A percentile compares a stretch with the other conserved stretches of the same genome.
phyloP scores from a whole-genome alignment of 2,329 filamentous ascomycete genomes.

The Verticillium alfalfae region DNA sequence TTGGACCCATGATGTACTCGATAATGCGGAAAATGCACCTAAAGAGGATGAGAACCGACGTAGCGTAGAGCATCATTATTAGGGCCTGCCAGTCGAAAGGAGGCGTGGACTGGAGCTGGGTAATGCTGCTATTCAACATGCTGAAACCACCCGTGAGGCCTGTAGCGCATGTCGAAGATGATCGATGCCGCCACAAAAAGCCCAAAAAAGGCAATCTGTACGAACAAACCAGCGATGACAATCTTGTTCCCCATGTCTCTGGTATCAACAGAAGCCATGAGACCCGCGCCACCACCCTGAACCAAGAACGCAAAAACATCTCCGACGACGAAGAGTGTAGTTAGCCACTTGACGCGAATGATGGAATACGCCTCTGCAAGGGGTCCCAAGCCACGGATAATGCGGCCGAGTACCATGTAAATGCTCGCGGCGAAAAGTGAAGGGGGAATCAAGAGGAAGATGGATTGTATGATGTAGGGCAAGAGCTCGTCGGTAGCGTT shows the following conservation, averaged over 20 bases:
- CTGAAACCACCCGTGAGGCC: conserved; percentile 8
- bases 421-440: conserved; percentile 11
- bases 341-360: conserved; percentile 24
- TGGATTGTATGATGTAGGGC: not conserved
- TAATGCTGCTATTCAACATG: conserved; percentile 13
- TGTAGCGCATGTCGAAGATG: conserved; percentile 34
- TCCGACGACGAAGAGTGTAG: conserved; percentile 39
- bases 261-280: no score
- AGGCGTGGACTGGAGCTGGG: conserved; percentile 4
- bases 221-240: conserved; percentile 48
- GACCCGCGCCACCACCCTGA: conserved; percentile 27
- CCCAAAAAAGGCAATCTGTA: conserved; percentile 54
- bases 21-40: conserved; percentile 53
- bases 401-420: conserved; percentile 20
- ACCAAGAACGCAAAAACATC: conserved; percentile 38
- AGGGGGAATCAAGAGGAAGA: conserved; percentile 12
- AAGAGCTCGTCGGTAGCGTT: not conserved
- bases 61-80: conserved; percentile 45
- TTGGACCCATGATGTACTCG: conserved; percentile 47
- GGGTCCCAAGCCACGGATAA: conserved; percentile 18
- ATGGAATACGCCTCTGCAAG: conserved; percentile 9
- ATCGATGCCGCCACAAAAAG: conserved; percentile 45
- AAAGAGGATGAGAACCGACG: conserved; percentile 40
- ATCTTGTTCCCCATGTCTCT: conserved; percentile 37
- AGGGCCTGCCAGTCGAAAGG: conserved; percentile 20